Base-by-base conservation (phyloP, 768 basidiomycete species). In the Lactarius akahatsu region DNA sequence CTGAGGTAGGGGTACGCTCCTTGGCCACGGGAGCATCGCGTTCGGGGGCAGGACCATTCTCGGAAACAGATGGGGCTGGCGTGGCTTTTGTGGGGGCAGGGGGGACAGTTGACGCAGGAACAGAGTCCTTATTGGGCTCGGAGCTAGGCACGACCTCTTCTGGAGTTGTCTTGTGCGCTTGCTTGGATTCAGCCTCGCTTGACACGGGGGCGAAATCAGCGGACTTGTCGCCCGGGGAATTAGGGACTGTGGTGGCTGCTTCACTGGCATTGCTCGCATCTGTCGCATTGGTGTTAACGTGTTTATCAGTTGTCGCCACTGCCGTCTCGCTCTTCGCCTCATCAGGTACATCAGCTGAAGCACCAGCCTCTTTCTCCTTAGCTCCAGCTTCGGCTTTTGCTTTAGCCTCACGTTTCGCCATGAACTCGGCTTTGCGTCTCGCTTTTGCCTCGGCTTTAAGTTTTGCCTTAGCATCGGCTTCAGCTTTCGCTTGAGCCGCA, bases 201-300 rank as follows among this genome's bases (percentile, higher is more conserved):
- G n/a, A 28, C 10, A 16, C 13, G 8, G 47, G 43, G 38, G n/a
- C 32, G 20, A 59, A 61, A 23, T 18, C 28, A 16, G 40, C 18
- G 7, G 61, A 40, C 23, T 41, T 54, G n/a, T 62, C 40, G 18
- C 7, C 32, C 0, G 47, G 20, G 13, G 57, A 28, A 32, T 43
- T 43, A 18, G 47, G 40, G n/a, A 34, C 57, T 41, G 40, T 23
- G 11, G 52, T 2, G n/a, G n/a, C 36, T 13, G 1, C 32, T 10
- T 57, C 55, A n/a, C 13, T 32, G 40, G 38, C 40, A 40, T 57
- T 56, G 54, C 15, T 64, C 47, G 28, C 23, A 30, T 57, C 55
- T 26, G 15, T 45, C 13, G 23, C 28, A 26, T 28, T 26, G 9
- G 41, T 26, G 10, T 23, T 16, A 26, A 28, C 20, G 20, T 28